These are phyloP conservation scores for Chiua virens DNA, from an alignment of 768 basidiomycete species.

Conservation along the genomic window DNA sequence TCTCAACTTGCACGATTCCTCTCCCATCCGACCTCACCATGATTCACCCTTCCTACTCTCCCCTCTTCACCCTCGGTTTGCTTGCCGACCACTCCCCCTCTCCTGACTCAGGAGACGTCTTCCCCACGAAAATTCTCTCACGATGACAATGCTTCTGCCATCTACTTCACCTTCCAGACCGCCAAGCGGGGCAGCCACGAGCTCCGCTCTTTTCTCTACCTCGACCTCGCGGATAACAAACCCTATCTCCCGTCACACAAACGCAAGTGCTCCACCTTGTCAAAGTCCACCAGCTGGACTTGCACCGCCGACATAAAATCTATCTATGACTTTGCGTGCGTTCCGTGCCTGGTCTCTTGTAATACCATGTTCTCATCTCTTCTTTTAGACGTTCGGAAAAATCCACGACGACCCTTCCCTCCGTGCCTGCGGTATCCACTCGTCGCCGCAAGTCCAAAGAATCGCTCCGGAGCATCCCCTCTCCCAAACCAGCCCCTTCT, in stretches of 20 bases:
- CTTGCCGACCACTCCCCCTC: slow-evolving; percentile 35
- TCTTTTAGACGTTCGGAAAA: slow-evolving; percentile 23
- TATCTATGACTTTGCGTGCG: slow-evolving; percentile 13
- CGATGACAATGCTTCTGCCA: slow-evolving; percentile 35
- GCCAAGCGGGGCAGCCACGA: slow-evolving; percentile 38
- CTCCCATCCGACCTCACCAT: not conserved
- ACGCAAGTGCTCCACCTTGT: slow-evolving; percentile 33
- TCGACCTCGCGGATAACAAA: slow-evolving; percentile 61
- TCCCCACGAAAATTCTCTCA: slow-evolving; percentile 1
- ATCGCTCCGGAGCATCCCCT: slow-evolving; percentile 51
- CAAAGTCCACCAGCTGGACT: slow-evolving; percentile 33
- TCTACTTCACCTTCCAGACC: slow-evolving; percentile 50
- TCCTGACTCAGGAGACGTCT: not conserved
- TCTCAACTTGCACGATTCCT: too few relatives aligned
- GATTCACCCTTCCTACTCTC: slow-evolving; percentile 42
- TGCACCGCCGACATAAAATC: slow-evolving; percentile 14
- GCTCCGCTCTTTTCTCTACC: slow-evolving; percentile 63
- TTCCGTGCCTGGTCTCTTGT: not conserved
- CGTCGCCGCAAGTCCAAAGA: slow-evolving; percentile 39
- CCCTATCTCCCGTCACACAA: slow-evolving; percentile 39
- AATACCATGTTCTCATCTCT: not conserved
- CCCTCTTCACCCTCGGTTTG: slow-evolving; percentile 66
- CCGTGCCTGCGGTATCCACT: slow-evolving; percentile 2
- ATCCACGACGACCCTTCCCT: slow-evolving; percentile 20
- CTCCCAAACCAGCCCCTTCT: slow-evolving; percentile 60